Evolutionary conservation across 306 rosid genomes (phyloP), one percentile per base, ranked within the genome.

Genomic region (Lathyrus oleraceus): DNA sequence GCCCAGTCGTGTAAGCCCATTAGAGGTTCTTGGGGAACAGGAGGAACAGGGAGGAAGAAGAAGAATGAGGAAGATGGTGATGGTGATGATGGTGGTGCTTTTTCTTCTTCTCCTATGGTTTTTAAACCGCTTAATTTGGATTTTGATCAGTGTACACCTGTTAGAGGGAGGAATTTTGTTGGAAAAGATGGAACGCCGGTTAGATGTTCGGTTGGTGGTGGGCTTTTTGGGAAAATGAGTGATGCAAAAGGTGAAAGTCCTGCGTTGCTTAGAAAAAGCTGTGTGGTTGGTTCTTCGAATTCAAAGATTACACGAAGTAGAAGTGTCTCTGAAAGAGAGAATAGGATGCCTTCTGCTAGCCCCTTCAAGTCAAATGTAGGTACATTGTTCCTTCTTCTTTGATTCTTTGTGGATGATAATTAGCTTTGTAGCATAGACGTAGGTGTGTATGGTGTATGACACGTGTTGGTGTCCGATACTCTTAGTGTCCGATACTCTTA

Each of bases 361-460:
- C 97, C 96, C 84, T 85, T 91, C 90, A 87, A 85, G 85, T 82
- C 74, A 81, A 79, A 94, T 88, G 97, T 94, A 94, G 96, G 99
- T 94, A 94, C 89, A 88, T 81, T 75, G 6, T 78, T 78, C 80
- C 66, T 80, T 83, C 48, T 70, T 66, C 66, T 30, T n/a, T 16
- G 62, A 16, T 52, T 67, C n/a, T 42, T 28, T 14, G 16, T 23
- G 16, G 15, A 1, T 51, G 5, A 11, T 17, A 19, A 3, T 51
- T 9, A 35, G 10, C 39, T 35, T 1, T 7, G 10, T 35, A 32
- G 38, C 38, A 6, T 32, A 35, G 39, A 35, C 39, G 38, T 30
- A 30, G 35, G 35, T 5, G 35, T 30, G 35, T 32, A 1, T 35
- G 10, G 39, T 35, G 39, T 35, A 10, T 1, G 39, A 35, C 10